Evolutionary conservation across 2,329 filamentous ascomycete genomes (phyloP).

Genomic region (Cercospora janseana): DNA sequence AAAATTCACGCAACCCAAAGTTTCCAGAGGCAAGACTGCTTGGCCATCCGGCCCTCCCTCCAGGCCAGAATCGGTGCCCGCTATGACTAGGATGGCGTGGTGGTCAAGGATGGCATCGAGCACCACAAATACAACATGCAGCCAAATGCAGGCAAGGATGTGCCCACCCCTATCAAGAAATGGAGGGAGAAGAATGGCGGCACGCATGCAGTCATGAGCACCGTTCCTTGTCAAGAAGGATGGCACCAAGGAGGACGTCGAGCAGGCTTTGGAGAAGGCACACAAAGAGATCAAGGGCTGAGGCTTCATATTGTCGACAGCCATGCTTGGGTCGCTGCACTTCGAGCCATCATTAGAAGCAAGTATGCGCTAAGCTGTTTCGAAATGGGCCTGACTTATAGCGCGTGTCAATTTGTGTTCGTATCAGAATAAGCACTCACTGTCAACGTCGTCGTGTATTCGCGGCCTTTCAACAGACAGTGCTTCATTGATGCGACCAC

Average conservation of each 20-base stretch:
- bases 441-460: no score
- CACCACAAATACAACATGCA: slow-evolving; percentile 12
- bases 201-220: slow-evolving; percentile 35
- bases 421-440: no score
- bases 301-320: not conserved
- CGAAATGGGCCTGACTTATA: no score
- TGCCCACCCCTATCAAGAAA: slow-evolving; percentile 31
- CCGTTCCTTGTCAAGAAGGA: slow-evolving; percentile 28
- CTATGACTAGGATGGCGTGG: slow-evolving; percentile 11
- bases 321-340: no score
- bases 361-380: no score
- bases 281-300: slow-evolving; percentile 4
- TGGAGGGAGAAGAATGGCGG: slow-evolving; percentile 35
- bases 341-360: no score
- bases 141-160: slow-evolving; percentile 22
- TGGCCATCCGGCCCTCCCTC: slow-evolving; percentile 4
- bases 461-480: no score
- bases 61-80: not conserved
- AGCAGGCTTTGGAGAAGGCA: slow-evolving; percentile 14
- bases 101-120: slow-evolving; percentile 3
- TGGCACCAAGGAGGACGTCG: slow-evolving; percentile 25
- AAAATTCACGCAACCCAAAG: slow-evolving; percentile 11
- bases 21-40: slow-evolving; percentile 6
- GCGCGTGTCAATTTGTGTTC: no score
- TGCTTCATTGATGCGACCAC: no score